phyloP scores from a whole-genome alignment of 1,139 yeast species.

The Casaregolazyma lundiana region DNA sequence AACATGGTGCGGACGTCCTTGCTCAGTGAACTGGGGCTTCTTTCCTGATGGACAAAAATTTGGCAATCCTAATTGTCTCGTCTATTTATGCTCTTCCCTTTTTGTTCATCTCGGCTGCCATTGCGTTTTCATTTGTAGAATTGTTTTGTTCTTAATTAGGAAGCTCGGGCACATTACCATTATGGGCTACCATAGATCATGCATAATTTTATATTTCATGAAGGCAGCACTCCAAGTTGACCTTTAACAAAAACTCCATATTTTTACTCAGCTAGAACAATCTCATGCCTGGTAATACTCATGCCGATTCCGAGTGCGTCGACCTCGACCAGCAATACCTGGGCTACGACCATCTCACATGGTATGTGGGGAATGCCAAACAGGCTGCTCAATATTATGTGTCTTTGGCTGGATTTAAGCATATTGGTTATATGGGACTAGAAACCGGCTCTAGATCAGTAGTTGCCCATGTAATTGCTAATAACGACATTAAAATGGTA shows the following conservation, averaged over 20 bases:
- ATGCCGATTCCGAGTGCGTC: neutral
- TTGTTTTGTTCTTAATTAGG: neutral
- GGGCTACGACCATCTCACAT: slow-evolving; percentile 50
- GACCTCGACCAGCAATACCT: slow-evolving; percentile 15
- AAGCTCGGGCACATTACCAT: neutral
- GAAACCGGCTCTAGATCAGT: slow-evolving; percentile 60
- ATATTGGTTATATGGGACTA: slow-evolving; percentile 59
- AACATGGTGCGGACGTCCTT: slow-evolving; percentile 29
- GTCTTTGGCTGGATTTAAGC: slow-evolving; percentile 56
- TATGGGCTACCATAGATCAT: neutral
- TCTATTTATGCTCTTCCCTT: neutral
- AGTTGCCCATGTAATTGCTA: slow-evolving; percentile 57
- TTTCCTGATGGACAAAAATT: neutral
- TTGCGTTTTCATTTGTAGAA: neutral
- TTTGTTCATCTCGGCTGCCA: neutral
- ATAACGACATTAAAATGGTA: slow-evolving; percentile 53
- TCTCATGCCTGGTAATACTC: neutral
- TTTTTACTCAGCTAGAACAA: neutral
- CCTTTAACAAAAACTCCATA: neutral
- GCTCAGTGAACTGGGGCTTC: slow-evolving; percentile 13
- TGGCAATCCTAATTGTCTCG: neutral
- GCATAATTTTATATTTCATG: neutral
- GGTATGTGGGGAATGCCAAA: slow-evolving; percentile 65
- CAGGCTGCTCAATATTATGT: slow-evolving; percentile 55
- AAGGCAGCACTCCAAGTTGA: neutral